Base-by-base conservation (phyloP, 768 basidiomycete genomes). In the Suillus subalutaceus region DNA sequence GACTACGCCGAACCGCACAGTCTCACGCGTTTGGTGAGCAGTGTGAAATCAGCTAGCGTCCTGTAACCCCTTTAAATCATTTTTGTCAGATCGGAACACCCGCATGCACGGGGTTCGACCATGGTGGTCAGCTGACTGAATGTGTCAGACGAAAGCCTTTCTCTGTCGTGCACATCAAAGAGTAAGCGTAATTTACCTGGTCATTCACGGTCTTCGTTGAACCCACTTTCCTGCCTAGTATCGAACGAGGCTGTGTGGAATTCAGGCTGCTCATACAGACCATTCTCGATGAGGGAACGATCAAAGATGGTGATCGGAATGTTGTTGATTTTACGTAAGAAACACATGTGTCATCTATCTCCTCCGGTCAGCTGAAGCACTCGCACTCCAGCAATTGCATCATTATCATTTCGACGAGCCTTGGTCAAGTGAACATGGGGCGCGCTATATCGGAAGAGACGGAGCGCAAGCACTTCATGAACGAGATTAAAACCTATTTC, bases 221-320 rank as follows among this genome's bases (percentile, higher is more conserved):
- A 52, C 12, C 18, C 40, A 30, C n/a, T 56, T 23, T 40, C 6
- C 10, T 4, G 20, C 35, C 26, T 50, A 66, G 65, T 37, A 80
- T 83, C 64, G 82, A 83, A 63, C 81, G 81, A 66, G 81, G 80
- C 13, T 79, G 78, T 68, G 74, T 73, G 63, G 80, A 82, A 65
- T 78, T 83, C 32, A 76, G 80, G 58, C 79, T 80, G 62, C 74
- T 83, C 65, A 78, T 83, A 48, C 75, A 83, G 20, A 82, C 82
- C 64, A 79, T 83, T 43, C 75, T 83, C 37, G 82, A 83, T 64
- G 82, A 83, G 62, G 82, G 82, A 26, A 72, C 75, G n/a, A 70
- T 82, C 50, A 83, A 79, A 35, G 82, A 83, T 69, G 79, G 81
- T 20, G 65, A 66, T 38, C 60, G 60, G n/a, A 62, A 63, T 40